Percentiles rank a stretch among this genome's conserved stretches.
Evolutionary conservation across 768 basidiomycete species (phyloP).

Genomic region (Gloeopeniophorella convolvens): DNA sequence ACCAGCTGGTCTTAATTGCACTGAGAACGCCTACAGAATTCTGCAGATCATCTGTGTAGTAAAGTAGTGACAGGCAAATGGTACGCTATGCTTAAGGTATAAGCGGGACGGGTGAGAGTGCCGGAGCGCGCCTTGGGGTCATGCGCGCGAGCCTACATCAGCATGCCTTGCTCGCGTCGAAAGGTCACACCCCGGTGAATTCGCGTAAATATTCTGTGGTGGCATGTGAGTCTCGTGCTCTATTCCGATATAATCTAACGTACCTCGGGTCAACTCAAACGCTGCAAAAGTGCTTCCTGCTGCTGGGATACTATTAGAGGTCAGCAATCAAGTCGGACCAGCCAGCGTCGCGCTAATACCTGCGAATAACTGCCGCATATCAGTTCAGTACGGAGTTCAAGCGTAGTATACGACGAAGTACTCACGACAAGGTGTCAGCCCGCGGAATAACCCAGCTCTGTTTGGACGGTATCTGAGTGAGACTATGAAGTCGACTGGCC

Average conservation of each 20-base stretch:
- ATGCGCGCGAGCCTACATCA: too few species aligned
- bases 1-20: too few species aligned
- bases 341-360: constrained; percentile 30
- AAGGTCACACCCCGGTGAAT: constrained; percentile 24
- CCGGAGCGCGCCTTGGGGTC: too few species aligned
- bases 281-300: constrained; percentile 88
- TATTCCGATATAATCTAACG: constrained; percentile 15
- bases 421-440: constrained; percentile 67
- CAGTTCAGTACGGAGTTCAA: background rate
- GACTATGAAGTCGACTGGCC: too few species aligned
- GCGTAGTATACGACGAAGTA: constrained; percentile 26
- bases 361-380: constrained; percentile 48
- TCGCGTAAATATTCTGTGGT: constrained; percentile 27
- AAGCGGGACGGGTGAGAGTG: too few species aligned
- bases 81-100: too few species aligned
- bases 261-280: constrained; percentile 77
- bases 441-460: constrained; percentile 63
- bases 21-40: too few species aligned
- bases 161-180: background rate
- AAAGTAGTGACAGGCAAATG: too few species aligned
- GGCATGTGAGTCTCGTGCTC: background rate
- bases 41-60: too few species aligned
- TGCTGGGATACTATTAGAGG: constrained; percentile 66
- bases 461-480: background rate
- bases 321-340: background rate